phyloP scores from a whole-genome alignment of 495 filamentous ascomycete genomes.

The Geopyxis carbonaria region DNA sequence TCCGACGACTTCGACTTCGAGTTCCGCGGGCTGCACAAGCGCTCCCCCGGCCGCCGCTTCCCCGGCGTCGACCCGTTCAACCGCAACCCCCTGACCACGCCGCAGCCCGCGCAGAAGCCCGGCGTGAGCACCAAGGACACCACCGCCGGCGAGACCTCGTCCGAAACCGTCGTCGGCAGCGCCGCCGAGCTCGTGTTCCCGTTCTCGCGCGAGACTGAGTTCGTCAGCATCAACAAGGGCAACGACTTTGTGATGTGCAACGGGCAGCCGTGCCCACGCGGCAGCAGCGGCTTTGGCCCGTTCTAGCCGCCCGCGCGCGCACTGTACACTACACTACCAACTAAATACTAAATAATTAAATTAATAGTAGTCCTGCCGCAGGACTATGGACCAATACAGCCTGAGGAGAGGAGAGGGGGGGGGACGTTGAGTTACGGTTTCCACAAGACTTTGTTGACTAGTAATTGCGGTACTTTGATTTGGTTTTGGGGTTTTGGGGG shows the following conservation, averaged over 20 bases:
- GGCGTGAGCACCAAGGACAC: not conserved
- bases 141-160: not conserved
- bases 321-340: too few relatives aligned
- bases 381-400: too few relatives aligned
- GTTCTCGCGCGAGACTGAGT: not conserved
- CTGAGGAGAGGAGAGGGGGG: too few relatives aligned
- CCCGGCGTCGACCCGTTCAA: conserved; percentile 5
- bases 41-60: not conserved
- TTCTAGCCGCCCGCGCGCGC: too few relatives aligned
- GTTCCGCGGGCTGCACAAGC: conserved; percentile 1
- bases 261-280: not conserved
- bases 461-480: too few relatives aligned
- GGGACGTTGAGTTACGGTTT: too few relatives aligned
- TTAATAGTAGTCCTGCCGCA: too few relatives aligned
- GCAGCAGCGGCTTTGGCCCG: not conserved
- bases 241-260: not conserved
- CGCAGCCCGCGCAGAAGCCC: not conserved
- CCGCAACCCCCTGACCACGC: conserved; percentile 1
- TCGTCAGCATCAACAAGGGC: not conserved
- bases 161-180: too few relatives aligned
- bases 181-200: not conserved
- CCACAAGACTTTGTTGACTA: too few relatives aligned
- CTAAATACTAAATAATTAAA: too few relatives aligned
- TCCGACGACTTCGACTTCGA: not conserved
- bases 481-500: too few relatives aligned